Evolutionary conservation across 306 rosid genomes (phyloP).

Genomic region (Gastrolobium villosum): DNA sequence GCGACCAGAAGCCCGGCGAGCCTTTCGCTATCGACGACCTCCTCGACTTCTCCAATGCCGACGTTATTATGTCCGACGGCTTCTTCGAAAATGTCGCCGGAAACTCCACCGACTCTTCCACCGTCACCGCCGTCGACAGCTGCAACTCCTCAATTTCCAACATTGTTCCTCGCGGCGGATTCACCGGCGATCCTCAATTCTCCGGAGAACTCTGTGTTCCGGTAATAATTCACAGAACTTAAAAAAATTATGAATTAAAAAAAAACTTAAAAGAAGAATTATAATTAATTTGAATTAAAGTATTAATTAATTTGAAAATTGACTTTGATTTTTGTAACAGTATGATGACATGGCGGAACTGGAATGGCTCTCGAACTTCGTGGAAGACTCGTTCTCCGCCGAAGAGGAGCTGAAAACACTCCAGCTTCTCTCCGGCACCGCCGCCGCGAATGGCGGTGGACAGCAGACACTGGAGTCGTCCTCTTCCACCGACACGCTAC

Average conservation of each 20-base stretch:
- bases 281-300: background rate
- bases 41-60: slow-evolving; percentile 86
- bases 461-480: slow-evolving; percentile 83
- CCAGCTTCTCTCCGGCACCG: slow-evolving; percentile 60
- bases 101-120: slow-evolving; percentile 71
- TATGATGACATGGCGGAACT: slow-evolving; percentile 89
- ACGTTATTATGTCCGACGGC: slow-evolving; percentile 69
- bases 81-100: slow-evolving; percentile 77
- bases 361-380: slow-evolving; percentile 97
- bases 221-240: slow-evolving; percentile 54
- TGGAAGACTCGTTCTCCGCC: slow-evolving; percentile 89
- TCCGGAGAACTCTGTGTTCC: slow-evolving; percentile 87
- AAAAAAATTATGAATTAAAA: background rate
- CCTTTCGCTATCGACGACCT: slow-evolving; percentile 86
- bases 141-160: slow-evolving; percentile 80
- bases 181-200: slow-evolving; percentile 66
- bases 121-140: slow-evolving; percentile 78
- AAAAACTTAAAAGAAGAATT: slow-evolving; percentile 7
- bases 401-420: slow-evolving; percentile 78
- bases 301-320: slow-evolving; percentile 13
- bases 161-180: slow-evolving; percentile 64
- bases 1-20: slow-evolving; percentile 64
- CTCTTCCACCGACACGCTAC: slow-evolving; percentile 77
- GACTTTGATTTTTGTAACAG: slow-evolving; percentile 55
- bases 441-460: slow-evolving; percentile 44